Percentiles rank a stretch among this genome's conserved stretches.
These are phyloP conservation scores for Deinandra increscens DNA, from an alignment of 129 eudicot species.

Conservation along the genomic window DNA sequence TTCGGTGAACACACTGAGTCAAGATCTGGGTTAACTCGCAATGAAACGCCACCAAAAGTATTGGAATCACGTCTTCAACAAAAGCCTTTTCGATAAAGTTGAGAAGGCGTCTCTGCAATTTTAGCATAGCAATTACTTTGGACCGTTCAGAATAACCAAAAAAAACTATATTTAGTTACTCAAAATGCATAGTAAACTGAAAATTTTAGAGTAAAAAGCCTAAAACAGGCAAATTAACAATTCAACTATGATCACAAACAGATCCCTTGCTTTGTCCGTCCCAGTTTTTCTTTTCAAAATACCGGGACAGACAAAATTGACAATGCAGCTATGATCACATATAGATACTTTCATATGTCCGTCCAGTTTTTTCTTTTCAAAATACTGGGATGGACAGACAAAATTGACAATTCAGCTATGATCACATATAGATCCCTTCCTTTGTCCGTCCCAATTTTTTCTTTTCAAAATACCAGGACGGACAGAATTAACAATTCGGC, in stretches of 20 bases:
- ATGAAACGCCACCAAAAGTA: constrained; percentile 55
- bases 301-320: not conserved
- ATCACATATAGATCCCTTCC: too few relatives aligned
- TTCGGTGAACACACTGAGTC: constrained; percentile 52
- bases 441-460: too few relatives aligned
- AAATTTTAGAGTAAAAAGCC: not conserved
- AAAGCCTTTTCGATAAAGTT: constrained; percentile 64
- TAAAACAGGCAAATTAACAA: not conserved
- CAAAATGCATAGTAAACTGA: not conserved
- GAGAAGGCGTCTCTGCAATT: constrained; percentile 63
- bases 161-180: not conserved
- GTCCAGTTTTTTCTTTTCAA: too few relatives aligned
- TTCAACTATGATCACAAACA: not conserved
- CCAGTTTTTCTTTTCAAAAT: not conserved
- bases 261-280: not conserved
- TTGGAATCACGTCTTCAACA: constrained; percentile 69
- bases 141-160: not conserved
- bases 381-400: too few relatives aligned
- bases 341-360: too few relatives aligned
- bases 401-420: too few relatives aligned
- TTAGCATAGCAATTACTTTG: not conserved
- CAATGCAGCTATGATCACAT: too few relatives aligned
- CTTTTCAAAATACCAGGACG: too few relatives aligned
- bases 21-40: constrained; percentile 48
- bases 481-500: too few relatives aligned